Conservation (phyloP, 768 basidiomycete genomes). For the Serendipita indica region DNA sequence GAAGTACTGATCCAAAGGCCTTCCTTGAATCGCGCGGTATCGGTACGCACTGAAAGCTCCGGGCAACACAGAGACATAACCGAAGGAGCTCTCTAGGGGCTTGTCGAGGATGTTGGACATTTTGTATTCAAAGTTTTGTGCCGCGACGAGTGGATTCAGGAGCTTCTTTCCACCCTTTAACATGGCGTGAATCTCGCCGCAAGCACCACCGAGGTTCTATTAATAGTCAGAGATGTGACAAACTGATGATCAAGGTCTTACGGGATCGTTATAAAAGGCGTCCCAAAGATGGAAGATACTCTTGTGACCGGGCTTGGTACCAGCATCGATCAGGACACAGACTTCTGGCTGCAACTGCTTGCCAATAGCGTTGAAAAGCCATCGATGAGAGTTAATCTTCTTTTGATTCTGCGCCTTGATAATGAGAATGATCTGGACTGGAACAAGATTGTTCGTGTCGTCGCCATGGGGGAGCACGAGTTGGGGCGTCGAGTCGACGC, state of each 20-base stretch:
- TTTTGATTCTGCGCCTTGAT: conserved; percentile 91
- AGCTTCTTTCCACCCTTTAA: conserved; percentile 85
- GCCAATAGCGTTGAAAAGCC: conserved; percentile 92
- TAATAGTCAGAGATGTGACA: background rate
- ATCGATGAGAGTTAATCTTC: conserved; percentile 91
- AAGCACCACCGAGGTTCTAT: conserved; percentile 62
- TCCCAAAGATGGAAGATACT: conserved; percentile 94
- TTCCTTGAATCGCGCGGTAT: conserved; percentile 80
- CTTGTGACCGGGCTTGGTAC: conserved; percentile 93
- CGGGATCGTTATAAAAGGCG: conserved; percentile 64
- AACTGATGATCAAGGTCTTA: background rate
- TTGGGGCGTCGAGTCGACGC: conserved; percentile 79
- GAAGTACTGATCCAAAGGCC: conserved; percentile 43
- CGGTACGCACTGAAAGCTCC: conserved; percentile 96
- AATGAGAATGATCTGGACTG: conserved; percentile 82
- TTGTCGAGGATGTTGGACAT: conserved; percentile 99
- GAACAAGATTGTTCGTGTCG: conserved; percentile 83
- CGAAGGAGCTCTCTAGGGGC: conserved; percentile 88
- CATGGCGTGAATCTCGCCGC: conserved; percentile 95
- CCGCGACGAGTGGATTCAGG: conserved; percentile 81
- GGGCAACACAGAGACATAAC: conserved; percentile 88
- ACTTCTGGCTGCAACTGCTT: conserved; percentile 75
- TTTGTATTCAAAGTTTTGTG: conserved; percentile 94
- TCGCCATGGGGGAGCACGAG: conserved; percentile 80
- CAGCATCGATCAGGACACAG: conserved; percentile 86